These are phyloP conservation scores for Leptographium wingfieldii DNA, from an alignment of 2,329 filamentous ascomycete species.

Conservation along the genomic window DNA sequence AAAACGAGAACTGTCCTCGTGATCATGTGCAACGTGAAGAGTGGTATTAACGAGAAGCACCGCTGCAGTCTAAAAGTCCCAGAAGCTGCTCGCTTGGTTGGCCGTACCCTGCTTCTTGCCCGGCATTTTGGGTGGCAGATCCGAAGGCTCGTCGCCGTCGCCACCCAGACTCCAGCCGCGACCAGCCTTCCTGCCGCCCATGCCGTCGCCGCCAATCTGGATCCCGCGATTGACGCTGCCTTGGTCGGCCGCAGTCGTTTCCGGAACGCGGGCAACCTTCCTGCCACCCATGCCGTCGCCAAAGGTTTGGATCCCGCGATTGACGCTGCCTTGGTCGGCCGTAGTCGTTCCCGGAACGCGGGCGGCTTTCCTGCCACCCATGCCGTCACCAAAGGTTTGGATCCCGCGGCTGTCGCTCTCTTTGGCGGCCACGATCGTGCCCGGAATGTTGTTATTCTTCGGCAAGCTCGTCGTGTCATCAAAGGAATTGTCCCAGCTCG, in stretches of 20 bases:
- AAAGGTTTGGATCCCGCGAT: constrained; percentile 32
- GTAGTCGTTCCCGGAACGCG: constrained; percentile 14
- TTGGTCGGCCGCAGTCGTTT: background rate
- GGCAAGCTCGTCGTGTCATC: constrained; percentile 34
- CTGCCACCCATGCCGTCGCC: constrained; percentile 56
- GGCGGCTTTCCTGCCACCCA: constrained; percentile 46
- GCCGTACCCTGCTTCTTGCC: constrained; percentile 26
- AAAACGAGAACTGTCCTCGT: too few relatives aligned
- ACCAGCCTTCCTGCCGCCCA: constrained; percentile 46
- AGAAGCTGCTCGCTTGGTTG: constrained; percentile 27
- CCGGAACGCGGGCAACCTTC: constrained; percentile 29
- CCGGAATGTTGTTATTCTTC: constrained; percentile 35
- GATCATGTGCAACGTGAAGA: background rate
- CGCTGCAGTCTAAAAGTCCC: constrained; percentile 29
- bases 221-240: constrained; percentile 24
- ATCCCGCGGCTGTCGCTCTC: constrained; percentile 24
- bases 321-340: constrained; percentile 7
- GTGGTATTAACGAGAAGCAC: background rate
- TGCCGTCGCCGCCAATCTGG: constrained; percentile 43
- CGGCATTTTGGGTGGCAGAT: constrained; percentile 20
- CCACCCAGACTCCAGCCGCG: constrained; percentile 49
- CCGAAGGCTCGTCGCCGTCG: constrained; percentile 26
- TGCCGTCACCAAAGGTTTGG: constrained; percentile 47
- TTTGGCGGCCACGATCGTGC: constrained; percentile 7
- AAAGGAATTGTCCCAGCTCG: constrained; percentile 39